Evolutionary conservation across 805 yeast genomes (phyloP).

Genomic region (Zygosaccharomyces rouxii): DNA sequence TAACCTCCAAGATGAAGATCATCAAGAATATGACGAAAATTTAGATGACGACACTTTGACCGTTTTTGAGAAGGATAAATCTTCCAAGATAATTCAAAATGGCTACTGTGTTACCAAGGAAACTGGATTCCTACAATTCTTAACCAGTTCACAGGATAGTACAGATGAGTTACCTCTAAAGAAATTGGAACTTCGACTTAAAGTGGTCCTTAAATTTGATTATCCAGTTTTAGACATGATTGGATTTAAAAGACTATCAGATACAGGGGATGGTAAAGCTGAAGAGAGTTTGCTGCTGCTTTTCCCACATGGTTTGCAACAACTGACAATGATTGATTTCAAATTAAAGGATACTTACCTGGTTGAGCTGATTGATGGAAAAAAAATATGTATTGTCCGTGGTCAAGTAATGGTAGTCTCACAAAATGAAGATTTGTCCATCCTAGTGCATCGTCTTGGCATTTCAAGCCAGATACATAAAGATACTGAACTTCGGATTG

Average conservation of each 20-base stretch:
- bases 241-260: constrained; percentile 22
- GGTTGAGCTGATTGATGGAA: constrained; percentile 22
- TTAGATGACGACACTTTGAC: constrained; percentile 33
- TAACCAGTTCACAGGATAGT: constrained; percentile 19
- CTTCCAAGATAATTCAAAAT: constrained; percentile 33
- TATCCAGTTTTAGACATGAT: constrained; percentile 27
- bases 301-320: constrained; percentile 31
- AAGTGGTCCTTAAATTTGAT: constrained; percentile 34
- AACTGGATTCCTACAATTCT: constrained; percentile 27
- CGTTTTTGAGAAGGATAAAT: constrained; percentile 29
- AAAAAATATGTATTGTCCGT: constrained; percentile 16
- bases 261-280: constrained; percentile 15
- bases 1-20: constrained; percentile 12
- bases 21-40: constrained; percentile 20
- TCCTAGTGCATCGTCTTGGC: constrained; percentile 17
- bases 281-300: constrained; percentile 28
- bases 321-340: constrained; percentile 25
- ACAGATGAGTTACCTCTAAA: constrained; percentile 31
- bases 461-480: constrained; percentile 13
- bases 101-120: constrained; percentile 33
- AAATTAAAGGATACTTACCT: constrained; percentile 26
- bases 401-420: constrained; percentile 23
- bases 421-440: constrained; percentile 5
- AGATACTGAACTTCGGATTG: constrained; percentile 10
- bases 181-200: constrained; percentile 29